A percentile compares a stretch with the other conserved stretches of the same genome.
Conservation (phyloP, 106 monocot species). For the Alisma plantagoaquatica region DNA sequence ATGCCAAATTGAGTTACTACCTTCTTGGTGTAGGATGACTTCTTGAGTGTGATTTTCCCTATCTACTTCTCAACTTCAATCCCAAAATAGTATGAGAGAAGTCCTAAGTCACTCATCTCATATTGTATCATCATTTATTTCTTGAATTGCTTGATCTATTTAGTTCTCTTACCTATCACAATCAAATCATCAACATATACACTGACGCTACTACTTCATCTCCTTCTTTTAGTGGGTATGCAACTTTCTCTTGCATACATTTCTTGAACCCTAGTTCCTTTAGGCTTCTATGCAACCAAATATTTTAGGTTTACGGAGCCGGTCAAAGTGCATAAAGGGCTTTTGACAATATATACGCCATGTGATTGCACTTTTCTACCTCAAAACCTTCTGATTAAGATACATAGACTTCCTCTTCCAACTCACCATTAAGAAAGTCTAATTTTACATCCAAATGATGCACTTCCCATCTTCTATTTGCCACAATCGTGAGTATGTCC, state of each 20-base stretch:
- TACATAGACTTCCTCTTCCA: conserved; percentile 6
- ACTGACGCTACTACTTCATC: too few relatives aligned
- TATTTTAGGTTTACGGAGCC: conserved; percentile 5
- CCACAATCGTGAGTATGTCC: too few relatives aligned
- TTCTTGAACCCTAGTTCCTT: too few relatives aligned
- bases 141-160: background rate
- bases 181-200: too few relatives aligned
- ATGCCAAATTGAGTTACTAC: conserved; percentile 2
- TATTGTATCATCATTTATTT: background rate
- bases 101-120: conserved; percentile 9
- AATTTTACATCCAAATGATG: too few relatives aligned
- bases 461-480: too few relatives aligned
- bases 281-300: too few relatives aligned
- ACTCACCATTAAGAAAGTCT: too few relatives aligned
- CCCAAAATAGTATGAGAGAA: too few relatives aligned
- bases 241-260: too few relatives aligned
- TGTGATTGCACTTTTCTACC: background rate
- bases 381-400: conserved; percentile 3
- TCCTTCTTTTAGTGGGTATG: too few relatives aligned
- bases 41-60: conserved; percentile 4
- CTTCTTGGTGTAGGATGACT: conserved; percentile 1
- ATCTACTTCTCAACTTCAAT: background rate
- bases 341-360: background rate
- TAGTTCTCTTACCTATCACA: background rate
- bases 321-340: conserved; percentile 1